A percentile compares a stretch with the other conserved stretches of the same genome.
Evolutionary conservation across 352 stramenopile genomes (phyloP).

Genomic region (Pythium apleroticum): DNA sequence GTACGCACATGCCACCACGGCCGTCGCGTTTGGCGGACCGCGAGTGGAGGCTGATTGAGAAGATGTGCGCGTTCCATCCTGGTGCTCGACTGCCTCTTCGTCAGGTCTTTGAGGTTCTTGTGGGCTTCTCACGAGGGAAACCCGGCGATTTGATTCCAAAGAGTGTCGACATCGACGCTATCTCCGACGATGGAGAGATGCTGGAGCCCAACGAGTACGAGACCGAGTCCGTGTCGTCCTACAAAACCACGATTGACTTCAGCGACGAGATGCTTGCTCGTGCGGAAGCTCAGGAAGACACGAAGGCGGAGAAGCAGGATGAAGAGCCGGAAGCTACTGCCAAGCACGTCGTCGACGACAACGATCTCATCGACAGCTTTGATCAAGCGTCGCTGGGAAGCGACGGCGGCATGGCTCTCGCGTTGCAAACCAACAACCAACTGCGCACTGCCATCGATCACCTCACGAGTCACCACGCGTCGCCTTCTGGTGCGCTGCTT

Average conservation of each 20-base stretch:
- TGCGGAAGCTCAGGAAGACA: slow-evolving; percentile 1
- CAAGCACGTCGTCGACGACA: neutral
- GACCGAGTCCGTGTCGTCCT: slow-evolving; percentile 25
- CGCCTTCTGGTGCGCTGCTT: slow-evolving; percentile 1
- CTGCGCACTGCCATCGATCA: slow-evolving; percentile 20
- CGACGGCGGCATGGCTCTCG: slow-evolving; percentile 2
- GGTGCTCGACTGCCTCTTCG: slow-evolving; percentile 43
- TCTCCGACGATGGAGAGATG: slow-evolving; percentile 1
- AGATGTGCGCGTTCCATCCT: slow-evolving; percentile 61
- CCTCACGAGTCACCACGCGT: slow-evolving; percentile 1
- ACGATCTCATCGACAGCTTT: slow-evolving; percentile 7
- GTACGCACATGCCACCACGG: slow-evolving; percentile 43
- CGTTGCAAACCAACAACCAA: slow-evolving; percentile 20
- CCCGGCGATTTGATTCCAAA: slow-evolving; percentile 7
- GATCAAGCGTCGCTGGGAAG: neutral
- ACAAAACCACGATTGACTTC: slow-evolving; percentile 24
- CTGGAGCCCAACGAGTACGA: slow-evolving; percentile 13
- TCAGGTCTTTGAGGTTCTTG: slow-evolving; percentile 47
- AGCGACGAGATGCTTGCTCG: neutral
- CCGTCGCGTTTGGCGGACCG: slow-evolving; percentile 40
- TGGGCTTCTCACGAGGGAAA: slow-evolving; percentile 29
- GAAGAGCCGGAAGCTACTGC: neutral
- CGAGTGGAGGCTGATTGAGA: slow-evolving; percentile 58
- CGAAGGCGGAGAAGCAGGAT: neutral
- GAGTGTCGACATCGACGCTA: slow-evolving; percentile 7